phyloP scores from a whole-genome alignment of 208 protist species.

The Trypanosoma boissoni region DNA sequence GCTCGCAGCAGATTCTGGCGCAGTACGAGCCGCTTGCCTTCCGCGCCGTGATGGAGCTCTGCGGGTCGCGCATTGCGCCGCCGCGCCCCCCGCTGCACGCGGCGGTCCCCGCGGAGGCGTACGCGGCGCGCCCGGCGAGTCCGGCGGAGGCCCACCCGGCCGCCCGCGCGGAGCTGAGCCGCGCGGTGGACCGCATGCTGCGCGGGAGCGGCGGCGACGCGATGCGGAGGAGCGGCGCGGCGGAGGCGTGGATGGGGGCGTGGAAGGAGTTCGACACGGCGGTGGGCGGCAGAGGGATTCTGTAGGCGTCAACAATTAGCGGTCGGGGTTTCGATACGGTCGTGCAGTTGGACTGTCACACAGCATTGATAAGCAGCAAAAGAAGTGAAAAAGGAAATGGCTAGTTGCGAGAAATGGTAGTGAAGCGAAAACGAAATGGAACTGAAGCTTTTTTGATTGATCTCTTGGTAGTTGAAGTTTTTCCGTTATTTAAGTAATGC shows the following conservation, averaged over 20 bases:
- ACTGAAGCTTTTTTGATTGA: no score
- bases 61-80: constrained; percentile 75
- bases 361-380: no score
- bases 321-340: no score
- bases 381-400: no score
- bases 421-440: no score
- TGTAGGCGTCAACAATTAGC: no score
- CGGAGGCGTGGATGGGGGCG: constrained; percentile 62
- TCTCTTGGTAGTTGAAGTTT: no score
- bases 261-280: constrained; percentile 80
- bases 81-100: constrained; percentile 60
- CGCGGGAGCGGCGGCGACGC: constrained; percentile 22
- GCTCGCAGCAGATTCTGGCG: constrained; percentile 71
- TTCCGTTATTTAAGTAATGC: no score
- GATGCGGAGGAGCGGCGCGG: constrained; percentile 24
- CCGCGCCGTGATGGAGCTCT: constrained; percentile 80
- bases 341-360: no score
- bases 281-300: constrained; percentile 11
- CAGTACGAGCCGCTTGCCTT: constrained; percentile 90
- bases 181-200: constrained; percentile 68
- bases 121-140: constrained; percentile 26
- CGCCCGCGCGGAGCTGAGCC: constrained; percentile 49
- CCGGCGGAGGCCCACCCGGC: constrained; percentile 40
- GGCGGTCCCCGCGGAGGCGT: constrained; percentile 64
- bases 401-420: no score